Percentiles rank a stretch among this genome's conserved stretches.
phyloP scores from a whole-genome alignment of 139 green algal species.

The Trebouxia sp. region DNA sequence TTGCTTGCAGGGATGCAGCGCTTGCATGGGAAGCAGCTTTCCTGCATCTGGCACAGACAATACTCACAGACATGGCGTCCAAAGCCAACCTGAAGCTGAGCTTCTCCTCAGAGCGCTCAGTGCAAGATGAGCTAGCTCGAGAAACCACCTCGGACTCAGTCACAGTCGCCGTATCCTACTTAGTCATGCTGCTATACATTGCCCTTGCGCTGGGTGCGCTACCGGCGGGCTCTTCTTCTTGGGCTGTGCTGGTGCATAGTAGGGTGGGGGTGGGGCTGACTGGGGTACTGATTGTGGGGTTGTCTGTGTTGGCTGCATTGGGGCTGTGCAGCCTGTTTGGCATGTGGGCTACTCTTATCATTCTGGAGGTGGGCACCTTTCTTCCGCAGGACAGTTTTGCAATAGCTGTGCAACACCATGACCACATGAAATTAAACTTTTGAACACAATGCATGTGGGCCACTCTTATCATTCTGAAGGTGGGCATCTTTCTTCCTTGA shows the following conservation, averaged over 20 bases:
- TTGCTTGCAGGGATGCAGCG: constrained; percentile 45
- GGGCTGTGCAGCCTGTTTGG: constrained; percentile 64
- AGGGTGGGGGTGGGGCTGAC: constrained; percentile 64
- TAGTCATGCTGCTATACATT: constrained; percentile 89
- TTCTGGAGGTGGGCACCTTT: constrained; percentile 55
- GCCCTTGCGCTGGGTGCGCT: constrained; percentile 63
- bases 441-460: too few species aligned
- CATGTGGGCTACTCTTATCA: constrained; percentile 77
- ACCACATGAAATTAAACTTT: too few species aligned
- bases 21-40: constrained; percentile 85
- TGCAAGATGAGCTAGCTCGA: constrained; percentile 83
- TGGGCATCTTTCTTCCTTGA: too few species aligned
- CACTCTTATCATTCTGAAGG: too few species aligned
- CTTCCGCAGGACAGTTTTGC: too few species aligned
- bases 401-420: too few species aligned
- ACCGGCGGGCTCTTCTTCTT: constrained; percentile 32
- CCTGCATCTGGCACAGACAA: constrained; percentile 53
- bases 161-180: constrained; percentile 73
- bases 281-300: constrained; percentile 74
- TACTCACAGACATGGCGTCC: constrained; percentile 42
- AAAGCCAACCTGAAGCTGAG: constrained; percentile 62
- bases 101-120: constrained; percentile 80
- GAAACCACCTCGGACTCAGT: constrained; percentile 58
- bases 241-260: constrained; percentile 49
- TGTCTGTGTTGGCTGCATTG: constrained; percentile 69